A percentile compares a stretch with the other conserved stretches of the same genome.
Conservation (phyloP, 2,329 filamentous ascomycete genomes). For the Rhynchosporium agropyri region DNA sequence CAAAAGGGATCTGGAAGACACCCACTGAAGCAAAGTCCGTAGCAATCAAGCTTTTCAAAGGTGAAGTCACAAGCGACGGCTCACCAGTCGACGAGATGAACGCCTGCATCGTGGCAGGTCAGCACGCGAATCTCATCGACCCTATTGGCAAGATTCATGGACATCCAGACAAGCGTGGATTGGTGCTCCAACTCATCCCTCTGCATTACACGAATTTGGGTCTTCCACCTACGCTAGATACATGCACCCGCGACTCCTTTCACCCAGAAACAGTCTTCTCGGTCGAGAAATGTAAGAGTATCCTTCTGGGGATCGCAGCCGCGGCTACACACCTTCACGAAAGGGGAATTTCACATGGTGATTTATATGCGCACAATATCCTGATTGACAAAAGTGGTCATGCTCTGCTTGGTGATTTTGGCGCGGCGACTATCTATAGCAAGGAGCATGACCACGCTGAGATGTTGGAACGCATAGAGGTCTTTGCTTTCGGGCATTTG, state of each 20-base stretch:
- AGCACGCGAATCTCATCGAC: conserved; percentile 50
- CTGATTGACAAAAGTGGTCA: conserved; percentile 47
- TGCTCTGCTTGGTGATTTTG: conserved; percentile 52
- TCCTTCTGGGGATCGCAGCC: conserved; percentile 48
- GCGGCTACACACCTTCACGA: conserved; percentile 50
- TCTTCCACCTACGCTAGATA: conserved; percentile 48
- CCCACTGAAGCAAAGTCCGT: conserved; percentile 44
- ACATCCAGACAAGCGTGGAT: conserved; percentile 47
- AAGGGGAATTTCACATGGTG: conserved; percentile 50
- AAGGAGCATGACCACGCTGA: conserved; percentile 32
- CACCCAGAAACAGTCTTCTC: conserved; percentile 40
- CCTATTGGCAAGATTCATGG: conserved; percentile 49
- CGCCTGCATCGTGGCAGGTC: conserved; percentile 50
- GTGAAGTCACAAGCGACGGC: conserved; percentile 51
- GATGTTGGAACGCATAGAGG: conserved; percentile 49
- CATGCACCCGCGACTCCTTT: conserved; percentile 51
- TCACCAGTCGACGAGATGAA: conserved; percentile 53
- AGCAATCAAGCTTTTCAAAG: conserved; percentile 53
- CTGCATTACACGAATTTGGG: conserved; percentile 48
- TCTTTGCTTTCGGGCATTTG: conserved; percentile 52
- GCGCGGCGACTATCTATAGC: conserved; percentile 51
- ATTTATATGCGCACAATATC: conserved; percentile 53
- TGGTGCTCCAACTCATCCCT: conserved; percentile 53
- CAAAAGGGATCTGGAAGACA: conserved; percentile 45
- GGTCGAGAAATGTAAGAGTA: conserved; percentile 41